Percentiles rank a stretch among this genome's conserved stretches.
These are phyloP conservation scores for Somion occarium DNA, from an alignment of 1,284 basidiomycete species.

Conservation along the genomic window DNA sequence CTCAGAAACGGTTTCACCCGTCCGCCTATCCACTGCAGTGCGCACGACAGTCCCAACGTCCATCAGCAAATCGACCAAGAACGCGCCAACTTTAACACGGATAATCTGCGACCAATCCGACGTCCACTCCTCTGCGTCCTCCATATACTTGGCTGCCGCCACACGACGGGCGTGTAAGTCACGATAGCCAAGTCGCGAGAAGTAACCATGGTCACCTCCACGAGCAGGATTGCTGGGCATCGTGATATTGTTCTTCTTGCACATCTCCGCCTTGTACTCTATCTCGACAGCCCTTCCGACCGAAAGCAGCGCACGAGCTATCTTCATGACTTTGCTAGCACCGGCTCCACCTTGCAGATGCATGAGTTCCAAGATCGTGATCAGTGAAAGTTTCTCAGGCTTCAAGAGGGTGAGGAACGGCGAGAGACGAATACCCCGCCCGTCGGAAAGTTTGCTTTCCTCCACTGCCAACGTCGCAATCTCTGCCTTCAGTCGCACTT, in stretches of 20 bases:
- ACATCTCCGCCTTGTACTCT: conserved; percentile 84
- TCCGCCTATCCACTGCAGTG: conserved; percentile 49
- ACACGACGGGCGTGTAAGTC: conserved; percentile 55
- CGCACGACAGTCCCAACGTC: conserved; percentile 79
- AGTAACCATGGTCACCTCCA: conserved; percentile 41
- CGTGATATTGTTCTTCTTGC: conserved; percentile 60
- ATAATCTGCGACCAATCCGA: conserved; percentile 79
- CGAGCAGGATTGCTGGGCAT: conserved; percentile 37
- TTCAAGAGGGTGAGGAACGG: conserved; percentile 78
- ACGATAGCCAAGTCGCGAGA: conserved; percentile 52
- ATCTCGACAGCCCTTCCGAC: conserved; percentile 86
- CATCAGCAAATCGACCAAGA: conserved; percentile 82
- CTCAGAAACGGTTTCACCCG: conserved; percentile 60
- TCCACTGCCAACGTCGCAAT: conserved; percentile 45
- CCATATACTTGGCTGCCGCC: conserved; percentile 60
- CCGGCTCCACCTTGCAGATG: conserved; percentile 77
- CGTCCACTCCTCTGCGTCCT: conserved; percentile 66
- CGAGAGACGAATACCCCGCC: conserved; percentile 26
- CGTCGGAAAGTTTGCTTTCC: conserved; percentile 29
- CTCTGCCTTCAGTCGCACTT: conserved; percentile 49
- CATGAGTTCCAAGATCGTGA: conserved; percentile 91
- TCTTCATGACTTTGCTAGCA: conserved; percentile 86
- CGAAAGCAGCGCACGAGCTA: conserved; percentile 76
- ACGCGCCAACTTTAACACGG: conserved; percentile 78
- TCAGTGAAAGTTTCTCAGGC: conserved; percentile 78